Evolutionary conservation across 2,329 filamentous ascomycete genomes (phyloP).

Genomic region (Claviceps maximensis): DNA sequence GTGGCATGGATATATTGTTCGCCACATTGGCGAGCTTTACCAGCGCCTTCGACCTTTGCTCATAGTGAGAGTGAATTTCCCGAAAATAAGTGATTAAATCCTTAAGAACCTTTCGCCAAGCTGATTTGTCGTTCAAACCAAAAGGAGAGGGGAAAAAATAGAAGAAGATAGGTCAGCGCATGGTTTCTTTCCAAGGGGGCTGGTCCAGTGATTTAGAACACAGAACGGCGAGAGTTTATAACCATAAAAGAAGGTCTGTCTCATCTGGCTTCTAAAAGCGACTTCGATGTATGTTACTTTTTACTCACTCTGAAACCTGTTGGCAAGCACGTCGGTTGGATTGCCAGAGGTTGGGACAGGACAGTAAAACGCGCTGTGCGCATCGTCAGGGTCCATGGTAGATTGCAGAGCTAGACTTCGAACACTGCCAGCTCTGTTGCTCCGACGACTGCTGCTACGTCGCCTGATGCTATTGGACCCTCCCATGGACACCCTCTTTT

Average conservation of each 20-base stretch:
- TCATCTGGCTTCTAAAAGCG: background rate
- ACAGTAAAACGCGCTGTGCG: constrained; percentile 75
- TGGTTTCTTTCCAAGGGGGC: background rate
- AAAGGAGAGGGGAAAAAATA: background rate
- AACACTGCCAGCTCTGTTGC: constrained; percentile 75
- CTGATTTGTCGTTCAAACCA: constrained; percentile 29
- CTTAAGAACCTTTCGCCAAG: constrained; percentile 91
- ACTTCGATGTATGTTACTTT: background rate
- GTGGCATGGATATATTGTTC: constrained; percentile 63
- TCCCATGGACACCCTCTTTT: constrained; percentile 74
- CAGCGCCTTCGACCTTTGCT: constrained; percentile 68
- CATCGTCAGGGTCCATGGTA: constrained; percentile 51
- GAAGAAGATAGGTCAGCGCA: background rate
- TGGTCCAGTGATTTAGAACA: background rate
- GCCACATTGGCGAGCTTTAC: constrained; percentile 73
- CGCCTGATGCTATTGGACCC: constrained; percentile 61
- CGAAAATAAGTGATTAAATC: constrained; percentile 89
- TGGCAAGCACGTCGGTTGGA: constrained; percentile 77
- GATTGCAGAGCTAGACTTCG: constrained; percentile 65
- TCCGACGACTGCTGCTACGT: constrained; percentile 68
- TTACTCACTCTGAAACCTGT: constrained; percentile 69
- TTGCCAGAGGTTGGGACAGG: constrained; percentile 79
- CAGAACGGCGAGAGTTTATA: background rate
- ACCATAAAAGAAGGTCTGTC: too few relatives aligned
- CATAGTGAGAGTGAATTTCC: constrained; percentile 82